A percentile compares a stretch with the other conserved stretches of the same genome.
These are phyloP conservation scores for Litchi chinensis DNA, from an alignment of 345 rosid genomes.

Conservation along the genomic window DNA sequence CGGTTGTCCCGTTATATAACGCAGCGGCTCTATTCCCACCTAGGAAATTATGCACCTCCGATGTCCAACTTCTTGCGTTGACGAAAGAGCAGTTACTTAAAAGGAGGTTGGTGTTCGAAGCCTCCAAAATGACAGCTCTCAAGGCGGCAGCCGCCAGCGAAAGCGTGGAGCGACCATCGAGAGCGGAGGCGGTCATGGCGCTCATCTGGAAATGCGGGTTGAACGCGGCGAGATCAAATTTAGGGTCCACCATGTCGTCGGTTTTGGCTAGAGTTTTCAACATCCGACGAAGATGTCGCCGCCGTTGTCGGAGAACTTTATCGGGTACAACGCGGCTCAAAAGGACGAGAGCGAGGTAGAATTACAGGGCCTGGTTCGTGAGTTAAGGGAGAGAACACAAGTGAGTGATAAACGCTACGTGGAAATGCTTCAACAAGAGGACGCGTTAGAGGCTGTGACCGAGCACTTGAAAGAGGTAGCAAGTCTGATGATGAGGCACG, in stretches of 20 bases:
- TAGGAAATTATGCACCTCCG: background rate
- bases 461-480: background rate
- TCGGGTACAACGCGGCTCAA: background rate
- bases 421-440: background rate
- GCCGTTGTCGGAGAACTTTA: background rate
- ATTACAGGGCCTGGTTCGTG: background rate
- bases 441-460: background rate
- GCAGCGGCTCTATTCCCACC: slow-evolving; percentile 2
- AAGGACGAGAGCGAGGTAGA: background rate
- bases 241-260: background rate
- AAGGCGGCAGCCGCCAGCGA: background rate
- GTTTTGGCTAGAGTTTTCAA: slow-evolving; percentile 2
- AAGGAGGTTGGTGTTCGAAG: slow-evolving; percentile 26
- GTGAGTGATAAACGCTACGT: no score
- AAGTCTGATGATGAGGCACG: background rate
- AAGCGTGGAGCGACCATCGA: slow-evolving; percentile 5
- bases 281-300: slow-evolving; percentile 3
- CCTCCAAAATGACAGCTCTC: slow-evolving; percentile 9
- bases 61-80: background rate
- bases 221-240: slow-evolving; percentile 10
- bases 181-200: slow-evolving; percentile 28
- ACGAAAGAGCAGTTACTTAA: slow-evolving; percentile 11
- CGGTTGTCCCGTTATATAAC: background rate
- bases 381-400: background rate
- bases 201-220: slow-evolving; percentile 25